Evolutionary conservation across 1,284 basidiomycete species (phyloP).

Genomic region (Sporisorium reilianum): DNA sequence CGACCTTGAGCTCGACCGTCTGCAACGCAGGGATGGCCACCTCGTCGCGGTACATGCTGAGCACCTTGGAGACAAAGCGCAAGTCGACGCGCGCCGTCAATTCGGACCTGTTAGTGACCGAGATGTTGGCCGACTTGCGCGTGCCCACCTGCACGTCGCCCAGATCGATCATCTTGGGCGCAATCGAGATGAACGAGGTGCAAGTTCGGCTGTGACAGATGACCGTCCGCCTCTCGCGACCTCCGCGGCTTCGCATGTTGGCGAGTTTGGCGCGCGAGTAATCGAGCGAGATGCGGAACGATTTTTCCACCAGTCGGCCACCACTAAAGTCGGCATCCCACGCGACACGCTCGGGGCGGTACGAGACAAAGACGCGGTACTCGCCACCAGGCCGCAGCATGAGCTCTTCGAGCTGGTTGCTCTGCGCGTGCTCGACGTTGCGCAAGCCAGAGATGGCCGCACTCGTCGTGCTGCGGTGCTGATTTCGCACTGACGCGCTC

Average conservation of each 20-base stretch:
- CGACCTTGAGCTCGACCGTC: conserved; percentile 71
- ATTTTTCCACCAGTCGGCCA: conserved; percentile 69
- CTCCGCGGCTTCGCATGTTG: conserved; percentile 61
- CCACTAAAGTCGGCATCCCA: conserved; percentile 64
- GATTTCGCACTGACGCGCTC: conserved; percentile 25
- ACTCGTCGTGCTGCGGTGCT: conserved; percentile 22
- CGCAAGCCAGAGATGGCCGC: conserved; percentile 52
- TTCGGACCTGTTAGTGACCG: conserved; percentile 71
- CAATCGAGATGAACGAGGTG: conserved; percentile 71
- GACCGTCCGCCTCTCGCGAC: conserved; percentile 68
- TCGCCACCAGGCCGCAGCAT: conserved; percentile 72
- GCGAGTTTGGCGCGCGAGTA: conserved; percentile 65
- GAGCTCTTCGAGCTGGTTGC: conserved; percentile 72
- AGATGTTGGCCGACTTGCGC: conserved; percentile 70
- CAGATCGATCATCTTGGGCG: conserved; percentile 71
- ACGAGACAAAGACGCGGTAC: conserved; percentile 72
- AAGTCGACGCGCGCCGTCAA: conserved; percentile 72
- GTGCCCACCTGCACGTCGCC: conserved; percentile 73
- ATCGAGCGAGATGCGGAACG: conserved; percentile 72
- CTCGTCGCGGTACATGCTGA: conserved; percentile 72
- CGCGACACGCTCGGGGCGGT: conserved; percentile 69
- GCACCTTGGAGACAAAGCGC: conserved; percentile 72
- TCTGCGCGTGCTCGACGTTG: conserved; percentile 63
- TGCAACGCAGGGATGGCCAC: conserved; percentile 72
- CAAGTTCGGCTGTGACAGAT: conserved; percentile 71